These are phyloP conservation scores for button mushroom (Agaricus bisporus) DNA, from an alignment of 768 basidiomycete species.

Conservation along the genomic window DNA sequence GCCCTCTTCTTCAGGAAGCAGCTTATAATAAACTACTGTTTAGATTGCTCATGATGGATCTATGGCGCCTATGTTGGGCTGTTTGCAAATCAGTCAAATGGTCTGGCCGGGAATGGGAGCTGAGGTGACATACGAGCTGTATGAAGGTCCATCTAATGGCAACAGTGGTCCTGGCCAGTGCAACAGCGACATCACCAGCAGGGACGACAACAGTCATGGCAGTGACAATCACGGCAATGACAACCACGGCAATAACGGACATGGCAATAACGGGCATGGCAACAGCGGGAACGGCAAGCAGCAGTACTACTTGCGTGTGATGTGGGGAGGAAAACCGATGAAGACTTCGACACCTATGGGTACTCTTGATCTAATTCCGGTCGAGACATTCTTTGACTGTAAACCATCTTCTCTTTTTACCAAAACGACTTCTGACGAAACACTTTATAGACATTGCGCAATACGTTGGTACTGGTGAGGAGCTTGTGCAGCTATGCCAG, in stretches of 20 bases:
- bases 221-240: too few species aligned
- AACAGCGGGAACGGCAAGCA: not conserved
- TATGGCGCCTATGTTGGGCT: constrained; percentile 40
- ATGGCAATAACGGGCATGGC: too few species aligned
- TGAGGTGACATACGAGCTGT: constrained; percentile 41
- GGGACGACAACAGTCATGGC: too few species aligned
- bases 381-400: constrained; percentile 38
- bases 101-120: constrained; percentile 46
- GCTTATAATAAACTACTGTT: not conserved
- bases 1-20: not conserved
- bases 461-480: constrained; percentile 27
- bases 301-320: constrained; percentile 35
- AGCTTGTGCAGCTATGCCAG: constrained; percentile 19
- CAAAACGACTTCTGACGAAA: too few species aligned
- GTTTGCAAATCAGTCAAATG: constrained; percentile 43
- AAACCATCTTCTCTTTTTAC: constrained; percentile 13
- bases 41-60: constrained; percentile 47
- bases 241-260: too few species aligned
- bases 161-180: too few species aligned
- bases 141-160: constrained; percentile 17
- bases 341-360: constrained; percentile 41
- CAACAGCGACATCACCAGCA: too few species aligned
- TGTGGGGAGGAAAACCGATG: constrained; percentile 47
- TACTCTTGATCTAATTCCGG: constrained; percentile 38
- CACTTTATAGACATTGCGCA: constrained; percentile 30